Evolutionary conservation across 2,329 filamentous ascomycete genomes (phyloP).

Genomic region (Sphaceloma murrayae): DNA sequence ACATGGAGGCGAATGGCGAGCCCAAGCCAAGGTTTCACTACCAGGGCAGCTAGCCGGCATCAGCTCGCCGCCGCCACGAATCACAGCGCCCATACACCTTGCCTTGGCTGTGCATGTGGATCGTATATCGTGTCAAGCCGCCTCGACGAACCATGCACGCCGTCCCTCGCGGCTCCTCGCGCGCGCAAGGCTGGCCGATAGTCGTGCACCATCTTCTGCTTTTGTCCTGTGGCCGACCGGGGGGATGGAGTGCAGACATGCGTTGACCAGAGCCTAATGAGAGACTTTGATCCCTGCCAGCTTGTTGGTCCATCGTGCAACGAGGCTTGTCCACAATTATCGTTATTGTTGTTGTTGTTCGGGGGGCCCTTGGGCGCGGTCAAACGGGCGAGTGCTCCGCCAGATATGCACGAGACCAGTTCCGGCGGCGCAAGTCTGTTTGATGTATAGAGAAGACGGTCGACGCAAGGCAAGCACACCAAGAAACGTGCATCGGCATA

Average conservation of each 20-base stretch:
- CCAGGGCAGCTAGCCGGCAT: slow-evolving; percentile 15
- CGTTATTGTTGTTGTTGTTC: slow-evolving; percentile 11
- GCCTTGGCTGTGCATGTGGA: neutral
- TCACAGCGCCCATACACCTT: slow-evolving; percentile 4
- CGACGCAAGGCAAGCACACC: slow-evolving; percentile 9
- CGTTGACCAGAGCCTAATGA: too few species aligned
- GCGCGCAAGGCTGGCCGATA: slow-evolving; percentile 12
- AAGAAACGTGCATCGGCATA: slow-evolving; percentile 10
- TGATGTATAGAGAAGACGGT: slow-evolving; percentile 12
- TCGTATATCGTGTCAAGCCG: slow-evolving; percentile 1
- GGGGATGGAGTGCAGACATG: too few species aligned
- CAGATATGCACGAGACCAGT: slow-evolving; percentile 11
- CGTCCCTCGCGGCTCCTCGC: slow-evolving; percentile 4
- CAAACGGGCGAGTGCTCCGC: slow-evolving; percentile 5
- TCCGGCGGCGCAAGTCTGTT: slow-evolving; percentile 10
- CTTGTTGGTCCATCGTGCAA: too few species aligned
- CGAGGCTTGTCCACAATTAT: too few species aligned
- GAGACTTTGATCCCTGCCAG: too few species aligned
- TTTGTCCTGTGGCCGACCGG: neutral
- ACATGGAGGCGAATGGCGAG: slow-evolving; percentile 11
- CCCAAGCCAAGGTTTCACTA: slow-evolving; percentile 17
- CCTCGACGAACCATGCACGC: slow-evolving; percentile 7
- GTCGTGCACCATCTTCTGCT: slow-evolving; percentile 6
- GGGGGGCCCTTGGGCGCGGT: too few species aligned
- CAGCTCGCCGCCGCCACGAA: slow-evolving; percentile 13